A percentile compares a stretch with the other conserved stretches of the same genome.
These are phyloP conservation scores for Tetrahymena borealis DNA, from an alignment of 73 alveolate genomes.

Conservation along the genomic window DNA sequence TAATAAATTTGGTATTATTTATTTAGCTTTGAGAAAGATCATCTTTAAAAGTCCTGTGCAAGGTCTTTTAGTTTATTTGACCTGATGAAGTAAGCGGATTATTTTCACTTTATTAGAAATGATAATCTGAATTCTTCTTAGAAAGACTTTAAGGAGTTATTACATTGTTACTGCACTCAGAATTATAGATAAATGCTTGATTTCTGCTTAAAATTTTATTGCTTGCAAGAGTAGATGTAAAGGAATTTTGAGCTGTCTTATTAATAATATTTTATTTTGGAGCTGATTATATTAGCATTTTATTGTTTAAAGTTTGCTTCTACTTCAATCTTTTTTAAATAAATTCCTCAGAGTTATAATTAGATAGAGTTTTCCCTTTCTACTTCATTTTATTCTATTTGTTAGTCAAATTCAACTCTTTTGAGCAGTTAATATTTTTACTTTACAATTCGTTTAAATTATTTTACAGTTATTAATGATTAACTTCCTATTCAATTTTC, in stretches of 20 bases:
- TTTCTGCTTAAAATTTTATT: too few species aligned
- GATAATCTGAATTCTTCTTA: background rate
- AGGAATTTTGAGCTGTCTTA: background rate
- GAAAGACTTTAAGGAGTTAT: background rate
- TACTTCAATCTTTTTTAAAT: background rate
- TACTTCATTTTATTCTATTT: background rate
- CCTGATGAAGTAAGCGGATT: background rate
- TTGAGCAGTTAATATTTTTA: background rate
- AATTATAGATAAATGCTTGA: background rate
- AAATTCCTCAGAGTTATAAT: background rate
- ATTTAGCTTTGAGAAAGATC: background rate
- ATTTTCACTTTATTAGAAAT: background rate
- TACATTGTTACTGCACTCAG: background rate
- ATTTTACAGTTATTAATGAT: too few species aligned
- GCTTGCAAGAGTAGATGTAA: background rate
- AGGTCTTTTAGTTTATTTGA: background rate
- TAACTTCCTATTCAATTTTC: background rate
- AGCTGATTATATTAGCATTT: background rate
- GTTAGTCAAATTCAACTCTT: background rate
- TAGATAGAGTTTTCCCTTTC: background rate
- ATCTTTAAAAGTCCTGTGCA: background rate
- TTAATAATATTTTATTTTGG: background rate
- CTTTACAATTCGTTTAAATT: too few species aligned
- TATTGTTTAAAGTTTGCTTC: background rate
- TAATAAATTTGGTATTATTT: background rate